These are phyloP conservation scores for Yueomyces sp. DNA, from an alignment of 805 yeast genomes.

Conservation along the genomic window DNA sequence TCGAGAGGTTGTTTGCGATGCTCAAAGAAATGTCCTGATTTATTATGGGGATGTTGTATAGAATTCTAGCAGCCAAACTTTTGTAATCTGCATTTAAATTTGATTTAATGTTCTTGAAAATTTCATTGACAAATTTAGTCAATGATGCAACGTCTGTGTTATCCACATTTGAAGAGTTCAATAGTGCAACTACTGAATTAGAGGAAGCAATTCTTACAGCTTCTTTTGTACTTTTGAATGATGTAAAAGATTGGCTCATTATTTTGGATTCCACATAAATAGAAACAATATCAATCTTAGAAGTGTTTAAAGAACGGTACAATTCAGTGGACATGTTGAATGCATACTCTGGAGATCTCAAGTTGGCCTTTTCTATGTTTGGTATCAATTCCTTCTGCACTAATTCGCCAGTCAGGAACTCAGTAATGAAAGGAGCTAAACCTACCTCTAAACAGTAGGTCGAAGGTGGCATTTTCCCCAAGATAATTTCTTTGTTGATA, in stretches of 20 bases:
- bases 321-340: constrained; percentile 45
- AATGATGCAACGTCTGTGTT: constrained; percentile 19
- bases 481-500: constrained; percentile 30
- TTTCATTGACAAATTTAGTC: constrained; percentile 33
- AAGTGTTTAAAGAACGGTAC: constrained; percentile 16
- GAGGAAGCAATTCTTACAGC: constrained; percentile 40
- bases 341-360: constrained; percentile 67
- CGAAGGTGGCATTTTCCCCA: constrained; percentile 32
- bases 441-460: constrained; percentile 30
- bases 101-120: constrained; percentile 43
- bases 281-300: constrained; percentile 30
- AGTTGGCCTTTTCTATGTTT: constrained; percentile 54
- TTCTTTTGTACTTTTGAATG: constrained; percentile 60
- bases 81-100: constrained; percentile 57
- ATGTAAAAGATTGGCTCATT: constrained; percentile 35
- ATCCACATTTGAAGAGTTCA: constrained; percentile 9
- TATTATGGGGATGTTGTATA: constrained; percentile 24
- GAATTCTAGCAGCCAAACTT: constrained; percentile 32
- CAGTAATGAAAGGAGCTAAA: constrained; percentile 31
- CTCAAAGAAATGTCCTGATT: constrained; percentile 22
- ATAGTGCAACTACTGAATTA: constrained; percentile 21
- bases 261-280: constrained; percentile 34
- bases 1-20: constrained; percentile 31
- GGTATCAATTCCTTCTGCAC: constrained; percentile 37
- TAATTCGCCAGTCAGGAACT: constrained; percentile 28